These are phyloP conservation scores for Cordyceps tenuipes DNA, from an alignment of 2,329 filamentous ascomycete species.

Conservation along the genomic window DNA sequence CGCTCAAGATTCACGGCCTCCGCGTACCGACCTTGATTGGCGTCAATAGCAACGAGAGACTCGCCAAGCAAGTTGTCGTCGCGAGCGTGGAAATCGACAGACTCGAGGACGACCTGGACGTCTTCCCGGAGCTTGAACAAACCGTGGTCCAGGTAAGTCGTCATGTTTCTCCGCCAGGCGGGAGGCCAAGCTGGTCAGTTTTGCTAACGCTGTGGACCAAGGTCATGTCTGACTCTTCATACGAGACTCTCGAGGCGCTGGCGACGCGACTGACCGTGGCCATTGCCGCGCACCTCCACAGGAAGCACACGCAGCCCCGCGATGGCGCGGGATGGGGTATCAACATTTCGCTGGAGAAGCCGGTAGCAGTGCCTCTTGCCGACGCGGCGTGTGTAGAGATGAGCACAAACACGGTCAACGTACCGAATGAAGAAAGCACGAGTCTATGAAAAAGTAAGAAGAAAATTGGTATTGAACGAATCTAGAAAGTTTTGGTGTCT, in stretches of 20 bases:
- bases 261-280: conserved; percentile 38
- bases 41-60: conserved; percentile 63
- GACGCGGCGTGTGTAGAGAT: conserved; percentile 61
- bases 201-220: background rate
- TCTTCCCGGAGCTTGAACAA: conserved; percentile 49
- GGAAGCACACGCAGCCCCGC: conserved; percentile 6
- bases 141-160: conserved; percentile 50
- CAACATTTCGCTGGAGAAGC: conserved; percentile 59
- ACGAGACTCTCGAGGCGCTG: conserved; percentile 56
- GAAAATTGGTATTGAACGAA: background rate
- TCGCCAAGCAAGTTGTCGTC: conserved; percentile 57
- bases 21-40: conserved; percentile 61
- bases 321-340: conserved; percentile 38
- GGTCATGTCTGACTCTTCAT: conserved; percentile 44
- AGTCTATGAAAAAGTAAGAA: background rate
- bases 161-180: no score
- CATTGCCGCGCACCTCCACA: conserved; percentile 37
- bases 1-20: conserved; percentile 46
- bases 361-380: conserved; percentile 63
- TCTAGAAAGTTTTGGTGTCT: background rate
- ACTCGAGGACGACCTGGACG: conserved; percentile 37
- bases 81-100: conserved; percentile 55
- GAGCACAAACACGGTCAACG: conserved; percentile 19
- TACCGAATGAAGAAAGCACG: background rate
- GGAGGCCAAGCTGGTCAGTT: background rate